Base-by-base conservation (phyloP, 495 filamentous ascomycete species). In the Stereocaulon alpinum region DNA sequence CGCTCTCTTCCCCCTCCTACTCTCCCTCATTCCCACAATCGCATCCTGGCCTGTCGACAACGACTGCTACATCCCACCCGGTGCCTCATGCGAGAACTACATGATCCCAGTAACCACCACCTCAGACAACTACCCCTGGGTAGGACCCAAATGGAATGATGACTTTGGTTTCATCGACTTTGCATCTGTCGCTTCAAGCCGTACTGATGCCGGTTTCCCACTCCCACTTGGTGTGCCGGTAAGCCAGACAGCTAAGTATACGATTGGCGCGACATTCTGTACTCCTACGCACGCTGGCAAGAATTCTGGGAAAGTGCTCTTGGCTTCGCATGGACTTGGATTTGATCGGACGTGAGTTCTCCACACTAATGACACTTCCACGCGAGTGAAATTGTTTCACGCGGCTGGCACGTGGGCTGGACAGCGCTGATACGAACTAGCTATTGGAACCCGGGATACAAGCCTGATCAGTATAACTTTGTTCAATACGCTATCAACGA, bases 401-500 rank as follows among this genome's bases (percentile, higher is more conserved):
- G 32, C 1, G 32, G 11, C 6, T 29, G 9, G 32, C n/a, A 32
- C 34, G 17, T 15, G n/a, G n/a, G 6, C 1, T 7, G 18, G 44
- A 48, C 44, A 48, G 18, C 6, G 44, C 44, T 48, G 7, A 48
- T 15, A 20, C 6, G 7, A 9, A 7, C 44, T n/a, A 55, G 52
- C 52, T 55, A 55, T 27, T 55, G 52, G 52, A 55, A 58, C 24
- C n/a, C 55, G 9, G 5, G 40, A 9, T 58, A 29, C 55, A 58
- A 58, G 45, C 55, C 55, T 18, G 30, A 40, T n/a, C 29, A 55
- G 17, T 55, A 55, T 30, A 55, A 40, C 40, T 55, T 55, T 30
- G 52, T 55, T 18, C 71, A 76, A 40, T 58, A 61, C 27, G 69
- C 72, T 6, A 67, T 72, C 4, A 50, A 56, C 29, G 40, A 64